Percentiles rank a stretch among this genome's conserved stretches.
These are phyloP conservation scores for Trichophyton rubrum DNA, from an alignment of 2,329 filamentous ascomycete species.

Conservation along the genomic window DNA sequence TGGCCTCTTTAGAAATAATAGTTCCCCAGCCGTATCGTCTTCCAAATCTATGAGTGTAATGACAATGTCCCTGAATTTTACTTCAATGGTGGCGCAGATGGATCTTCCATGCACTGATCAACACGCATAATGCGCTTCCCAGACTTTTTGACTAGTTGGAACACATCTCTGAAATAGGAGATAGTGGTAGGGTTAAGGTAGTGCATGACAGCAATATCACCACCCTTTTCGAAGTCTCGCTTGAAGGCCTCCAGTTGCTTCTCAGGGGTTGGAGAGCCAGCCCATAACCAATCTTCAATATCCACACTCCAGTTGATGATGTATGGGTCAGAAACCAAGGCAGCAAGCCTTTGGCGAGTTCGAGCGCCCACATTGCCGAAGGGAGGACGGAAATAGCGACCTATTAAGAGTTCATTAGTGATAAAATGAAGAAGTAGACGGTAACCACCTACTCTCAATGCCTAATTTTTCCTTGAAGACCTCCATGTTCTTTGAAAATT, in stretches of 20 bases:
- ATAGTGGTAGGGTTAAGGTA: constrained; percentile 55
- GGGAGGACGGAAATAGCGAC: constrained; percentile 54
- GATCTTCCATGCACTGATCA: constrained; percentile 54
- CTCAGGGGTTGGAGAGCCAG: constrained; percentile 47
- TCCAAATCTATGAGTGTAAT: not conserved
- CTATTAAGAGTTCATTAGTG: constrained; percentile 17
- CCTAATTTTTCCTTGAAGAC: constrained; percentile 22
- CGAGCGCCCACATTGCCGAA: constrained; percentile 57
- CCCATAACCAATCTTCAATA: constrained; percentile 60
- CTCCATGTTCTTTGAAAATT: constrained; percentile 25
- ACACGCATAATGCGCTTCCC: constrained; percentile 55
- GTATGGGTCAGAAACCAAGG: constrained; percentile 40
- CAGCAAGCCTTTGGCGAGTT: constrained; percentile 50
- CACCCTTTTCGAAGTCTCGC: constrained; percentile 49
- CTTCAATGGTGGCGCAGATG: constrained; percentile 38
- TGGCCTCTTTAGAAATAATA: not conserved
- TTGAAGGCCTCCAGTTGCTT: constrained; percentile 55
- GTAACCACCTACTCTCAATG: constrained; percentile 22
- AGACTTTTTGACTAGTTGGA: constrained; percentile 49
- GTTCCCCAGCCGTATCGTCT: not conserved
- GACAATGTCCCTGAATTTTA: not conserved
- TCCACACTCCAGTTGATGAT: constrained; percentile 59
- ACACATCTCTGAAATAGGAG: constrained; percentile 51
- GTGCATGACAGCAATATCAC: constrained; percentile 56
- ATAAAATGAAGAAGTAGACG: not conserved